Percentiles rank a stretch among this genome's conserved stretches.
Conservation (phyloP, 768 basidiomycete genomes). For the Lactifluus pinguis region DNA sequence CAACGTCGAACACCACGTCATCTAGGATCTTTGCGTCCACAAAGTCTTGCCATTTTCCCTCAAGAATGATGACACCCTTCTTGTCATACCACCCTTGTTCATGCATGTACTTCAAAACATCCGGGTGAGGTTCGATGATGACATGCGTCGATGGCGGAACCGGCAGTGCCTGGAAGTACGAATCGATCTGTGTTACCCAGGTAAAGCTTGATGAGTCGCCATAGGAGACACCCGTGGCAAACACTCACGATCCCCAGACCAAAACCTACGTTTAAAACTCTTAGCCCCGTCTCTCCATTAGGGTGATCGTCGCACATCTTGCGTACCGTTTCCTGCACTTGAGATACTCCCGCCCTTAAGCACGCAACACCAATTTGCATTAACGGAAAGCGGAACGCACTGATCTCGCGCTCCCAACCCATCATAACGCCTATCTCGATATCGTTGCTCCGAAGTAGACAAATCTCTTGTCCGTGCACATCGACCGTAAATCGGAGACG, state of each 20-base stretch:
- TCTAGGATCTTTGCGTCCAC: constrained; percentile 51
- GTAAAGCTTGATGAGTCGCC: neutral
- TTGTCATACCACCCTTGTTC: constrained; percentile 69
- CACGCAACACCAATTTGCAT: neutral
- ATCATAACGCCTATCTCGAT: constrained; percentile 98
- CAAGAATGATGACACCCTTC: constrained; percentile 67
- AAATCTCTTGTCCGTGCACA: constrained; percentile 72
- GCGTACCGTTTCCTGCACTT: constrained; percentile 72
- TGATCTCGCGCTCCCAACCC: constrained; percentile 92
- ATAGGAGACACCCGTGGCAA: neutral
- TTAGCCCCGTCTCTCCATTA: constrained; percentile 38
- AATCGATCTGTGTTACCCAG: constrained; percentile 56
- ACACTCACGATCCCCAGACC: constrained; percentile 79
- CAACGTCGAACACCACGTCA: constrained; percentile 65
- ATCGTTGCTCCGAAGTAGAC: constrained; percentile 50
- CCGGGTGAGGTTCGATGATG: constrained; percentile 91
- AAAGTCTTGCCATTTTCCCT: constrained; percentile 93
- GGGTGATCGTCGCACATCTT: constrained; percentile 48
- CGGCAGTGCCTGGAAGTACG: constrained; percentile 59
- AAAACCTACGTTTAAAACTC: constrained; percentile 85
- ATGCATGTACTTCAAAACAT: constrained; percentile 79
- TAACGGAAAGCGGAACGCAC: constrained; percentile 28
- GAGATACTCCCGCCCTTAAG: constrained; percentile 23
- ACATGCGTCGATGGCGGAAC: constrained; percentile 62
- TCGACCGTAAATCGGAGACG: constrained; percentile 61